phyloP scores from a whole-genome alignment of 176 grass and related monocot genomes.

The Hordeum vulgare region MorexV3_pseudomolecules_assembly NC_058523.1:101443351-101443850 shows the following conservation, averaged over 20 bases:
- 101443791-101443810: not conserved
- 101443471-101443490: not conserved
- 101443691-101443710: too few species aligned
- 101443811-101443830: not conserved
- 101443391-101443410: not conserved
- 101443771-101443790: not conserved
- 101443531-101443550: not conserved
- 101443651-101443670: not conserved
- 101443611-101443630: not conserved
- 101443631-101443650: not conserved
- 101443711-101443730: too few species aligned
- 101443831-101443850: not conserved
- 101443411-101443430: conserved; percentile 8
- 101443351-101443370: not conserved
- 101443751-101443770: not conserved
- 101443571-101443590: too few species aligned
- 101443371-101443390: not conserved
- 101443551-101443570: too few species aligned
- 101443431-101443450: conserved; percentile 21
- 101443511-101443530: not conserved
- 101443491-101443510: not conserved
- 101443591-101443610: not conserved
- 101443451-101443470: not conserved
- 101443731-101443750: too few species aligned
- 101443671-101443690: not conserved